A percentile compares a stretch with the other conserved stretches of the same genome.
These are phyloP conservation scores for Asterella californica DNA, from an alignment of 225 moss, liverwort and hornwort genomes.

Conservation along the genomic window DNA sequence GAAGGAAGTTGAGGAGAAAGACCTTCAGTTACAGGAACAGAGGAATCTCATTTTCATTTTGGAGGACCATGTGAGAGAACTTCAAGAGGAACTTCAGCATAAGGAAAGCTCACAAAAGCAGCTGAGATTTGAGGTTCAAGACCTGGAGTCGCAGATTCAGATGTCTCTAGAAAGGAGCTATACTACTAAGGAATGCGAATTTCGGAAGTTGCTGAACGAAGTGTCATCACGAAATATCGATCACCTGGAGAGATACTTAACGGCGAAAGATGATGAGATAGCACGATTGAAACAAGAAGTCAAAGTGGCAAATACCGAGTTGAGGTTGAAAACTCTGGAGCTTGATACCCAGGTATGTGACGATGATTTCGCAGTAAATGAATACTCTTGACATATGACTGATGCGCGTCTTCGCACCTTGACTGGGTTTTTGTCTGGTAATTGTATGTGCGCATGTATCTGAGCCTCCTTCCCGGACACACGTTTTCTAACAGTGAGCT, in stretches of 20 bases:
- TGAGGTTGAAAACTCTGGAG: slow-evolving; percentile 23
- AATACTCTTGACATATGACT: neutral
- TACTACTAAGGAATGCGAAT: slow-evolving; percentile 28
- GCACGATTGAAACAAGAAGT: slow-evolving; percentile 30
- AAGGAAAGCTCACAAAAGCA: slow-evolving; percentile 20
- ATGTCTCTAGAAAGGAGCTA: slow-evolving; percentile 14
- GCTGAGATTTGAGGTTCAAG: slow-evolving; percentile 22
- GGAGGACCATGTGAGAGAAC: slow-evolving; percentile 26
- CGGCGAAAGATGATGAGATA: slow-evolving; percentile 29
- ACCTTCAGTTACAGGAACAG: slow-evolving; percentile 25
- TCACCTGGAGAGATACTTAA: slow-evolving; percentile 31
- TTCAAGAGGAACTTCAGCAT: slow-evolving; percentile 17
- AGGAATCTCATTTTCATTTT: slow-evolving; percentile 10
- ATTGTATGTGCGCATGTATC: too few relatives aligned
- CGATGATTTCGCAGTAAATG: neutral
- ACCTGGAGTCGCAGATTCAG: slow-evolving; percentile 30
- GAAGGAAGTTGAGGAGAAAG: slow-evolving; percentile 28
- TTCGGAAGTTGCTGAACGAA: slow-evolving; percentile 30
- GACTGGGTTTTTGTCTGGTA: too few relatives aligned
- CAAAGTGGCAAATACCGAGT: slow-evolving; percentile 11
- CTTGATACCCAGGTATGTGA: slow-evolving; percentile 14
- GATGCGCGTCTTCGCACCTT: too few relatives aligned
- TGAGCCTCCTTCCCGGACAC: too few relatives aligned
- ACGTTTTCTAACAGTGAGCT: too few relatives aligned
- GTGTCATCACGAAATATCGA: slow-evolving; percentile 30